These are phyloP conservation scores for Colletotrichum sidae DNA, from an alignment of 2,329 filamentous ascomycete species.

Conservation along the genomic window DNA sequence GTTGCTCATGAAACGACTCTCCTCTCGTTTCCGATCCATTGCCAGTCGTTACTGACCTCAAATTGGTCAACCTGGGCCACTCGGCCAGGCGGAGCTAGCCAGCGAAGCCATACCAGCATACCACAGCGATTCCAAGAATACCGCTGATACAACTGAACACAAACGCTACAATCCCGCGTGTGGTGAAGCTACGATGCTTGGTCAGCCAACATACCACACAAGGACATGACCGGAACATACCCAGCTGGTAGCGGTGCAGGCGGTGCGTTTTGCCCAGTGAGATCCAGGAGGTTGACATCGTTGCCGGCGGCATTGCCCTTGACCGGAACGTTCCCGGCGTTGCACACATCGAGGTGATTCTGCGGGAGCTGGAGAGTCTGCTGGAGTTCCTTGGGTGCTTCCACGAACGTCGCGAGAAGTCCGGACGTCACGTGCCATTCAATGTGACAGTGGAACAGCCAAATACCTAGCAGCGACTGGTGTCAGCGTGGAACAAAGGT, in stretches of 20 bases:
- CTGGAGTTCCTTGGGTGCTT: slow-evolving; percentile 73
- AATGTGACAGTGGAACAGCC: slow-evolving; percentile 85
- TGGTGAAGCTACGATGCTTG: slow-evolving; percentile 65
- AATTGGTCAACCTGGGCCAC: neutral
- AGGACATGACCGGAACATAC: slow-evolving; percentile 43
- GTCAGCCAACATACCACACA: neutral
- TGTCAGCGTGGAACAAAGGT: slow-evolving; percentile 4
- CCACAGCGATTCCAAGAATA: slow-evolving; percentile 73
- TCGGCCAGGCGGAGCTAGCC: neutral
- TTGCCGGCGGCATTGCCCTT: slow-evolving; percentile 83
- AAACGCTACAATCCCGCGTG: slow-evolving; percentile 77
- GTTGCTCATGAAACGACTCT: too few relatives aligned
- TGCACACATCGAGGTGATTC: slow-evolving; percentile 69
- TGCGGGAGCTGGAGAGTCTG: slow-evolving; percentile 68
- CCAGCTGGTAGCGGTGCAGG: slow-evolving; percentile 71
- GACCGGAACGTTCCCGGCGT: slow-evolving; percentile 59
- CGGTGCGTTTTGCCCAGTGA: slow-evolving; percentile 69
- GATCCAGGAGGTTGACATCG: slow-evolving; percentile 70
- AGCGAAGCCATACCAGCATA: slow-evolving; percentile 74
- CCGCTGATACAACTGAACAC: slow-evolving; percentile 78
- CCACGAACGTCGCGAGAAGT: slow-evolving; percentile 73
- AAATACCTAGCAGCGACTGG: slow-evolving; percentile 57
- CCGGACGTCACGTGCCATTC: slow-evolving; percentile 80
- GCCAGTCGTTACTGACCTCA: too few relatives aligned
- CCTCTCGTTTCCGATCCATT: too few relatives aligned